Evolutionary conservation across 768 basidiomycete genomes (phyloP).

Genomic region (Gymnopilus junonius): DNA sequence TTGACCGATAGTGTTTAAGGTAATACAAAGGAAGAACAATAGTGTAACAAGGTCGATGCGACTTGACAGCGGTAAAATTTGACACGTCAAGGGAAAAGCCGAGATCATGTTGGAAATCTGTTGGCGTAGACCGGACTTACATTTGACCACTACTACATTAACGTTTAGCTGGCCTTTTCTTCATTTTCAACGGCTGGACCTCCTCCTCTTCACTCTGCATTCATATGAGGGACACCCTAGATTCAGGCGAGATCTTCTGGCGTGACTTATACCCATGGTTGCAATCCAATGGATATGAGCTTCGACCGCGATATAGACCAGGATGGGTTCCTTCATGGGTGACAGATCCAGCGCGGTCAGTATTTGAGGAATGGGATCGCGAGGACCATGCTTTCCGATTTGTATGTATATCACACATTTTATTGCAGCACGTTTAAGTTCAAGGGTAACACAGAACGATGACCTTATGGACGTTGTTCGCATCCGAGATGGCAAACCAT

Average conservation of each 20-base stretch:
- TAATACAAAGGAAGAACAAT: neutral
- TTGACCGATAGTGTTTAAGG: neutral
- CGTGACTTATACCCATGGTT: constrained; percentile 32
- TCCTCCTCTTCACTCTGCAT: neutral
- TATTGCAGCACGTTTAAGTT: neutral
- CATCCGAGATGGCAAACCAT: constrained; percentile 26
- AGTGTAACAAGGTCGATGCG: neutral
- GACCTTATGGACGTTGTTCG: constrained; percentile 30
- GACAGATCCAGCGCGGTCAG: neutral
- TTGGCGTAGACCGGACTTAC: neutral
- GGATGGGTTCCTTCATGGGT: constrained; percentile 40
- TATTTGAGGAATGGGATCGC: neutral
- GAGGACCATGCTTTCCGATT: neutral
- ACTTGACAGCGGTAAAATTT: neutral
- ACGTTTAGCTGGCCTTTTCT: neutral
- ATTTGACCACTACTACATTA: neutral
- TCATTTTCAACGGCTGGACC: neutral
- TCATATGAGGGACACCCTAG: neutral
- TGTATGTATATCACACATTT: neutral
- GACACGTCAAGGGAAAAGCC: neutral
- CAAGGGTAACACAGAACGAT: constrained; percentile 4
- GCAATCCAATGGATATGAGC: constrained; percentile 30
- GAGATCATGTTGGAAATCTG: neutral
- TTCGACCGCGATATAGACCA: constrained; percentile 34
- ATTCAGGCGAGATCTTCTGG: constrained; percentile 23